Conservation (phyloP, 2,329 filamentous ascomycete species). For the Aureobasidium sp. region DNA sequence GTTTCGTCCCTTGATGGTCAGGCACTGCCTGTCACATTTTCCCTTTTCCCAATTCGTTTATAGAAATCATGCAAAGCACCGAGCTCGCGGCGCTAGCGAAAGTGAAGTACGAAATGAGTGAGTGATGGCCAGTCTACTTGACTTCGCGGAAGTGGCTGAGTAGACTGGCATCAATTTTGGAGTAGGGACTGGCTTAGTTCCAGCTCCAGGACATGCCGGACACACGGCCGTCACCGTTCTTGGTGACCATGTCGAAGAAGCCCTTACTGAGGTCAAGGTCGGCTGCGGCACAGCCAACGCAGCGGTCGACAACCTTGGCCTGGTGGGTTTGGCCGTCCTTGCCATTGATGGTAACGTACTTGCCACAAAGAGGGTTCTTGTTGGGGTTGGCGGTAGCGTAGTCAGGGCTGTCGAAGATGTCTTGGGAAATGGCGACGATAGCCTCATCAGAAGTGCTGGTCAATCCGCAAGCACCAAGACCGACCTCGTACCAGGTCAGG, state of each 20-base stretch:
- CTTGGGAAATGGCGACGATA: constrained; percentile 60
- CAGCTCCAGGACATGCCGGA: constrained; percentile 35
- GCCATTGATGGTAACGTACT: constrained; percentile 52
- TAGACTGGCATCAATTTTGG: not conserved
- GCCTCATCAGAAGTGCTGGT: constrained; percentile 48
- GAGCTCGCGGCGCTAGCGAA: constrained; percentile 12
- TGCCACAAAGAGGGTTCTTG: constrained; percentile 61
- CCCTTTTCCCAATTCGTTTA: constrained; percentile 2
- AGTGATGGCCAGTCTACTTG: not conserved
- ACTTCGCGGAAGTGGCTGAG: constrained; percentile 8
- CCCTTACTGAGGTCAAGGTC: constrained; percentile 51
- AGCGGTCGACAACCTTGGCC: constrained; percentile 64
- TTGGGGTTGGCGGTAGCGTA: constrained; percentile 40
- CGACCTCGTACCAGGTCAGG: constrained; percentile 65
- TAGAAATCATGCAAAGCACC: constrained; percentile 11
- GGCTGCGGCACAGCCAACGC: constrained; percentile 52
- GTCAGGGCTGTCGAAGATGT: constrained; percentile 49
- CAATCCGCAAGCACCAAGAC: constrained; percentile 58
- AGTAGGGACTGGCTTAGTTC: constrained; percentile 17
- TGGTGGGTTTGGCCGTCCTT: constrained; percentile 49
- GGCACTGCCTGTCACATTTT: constrained; percentile 12
- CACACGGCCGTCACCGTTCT: constrained; percentile 31
- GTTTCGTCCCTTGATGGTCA: not conserved
- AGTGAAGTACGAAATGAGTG: constrained; percentile 12
- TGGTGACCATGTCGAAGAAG: constrained; percentile 31